Evolutionary conservation across 306 rosid species (phyloP).

Genomic region (Glycine tomentella): DNA sequence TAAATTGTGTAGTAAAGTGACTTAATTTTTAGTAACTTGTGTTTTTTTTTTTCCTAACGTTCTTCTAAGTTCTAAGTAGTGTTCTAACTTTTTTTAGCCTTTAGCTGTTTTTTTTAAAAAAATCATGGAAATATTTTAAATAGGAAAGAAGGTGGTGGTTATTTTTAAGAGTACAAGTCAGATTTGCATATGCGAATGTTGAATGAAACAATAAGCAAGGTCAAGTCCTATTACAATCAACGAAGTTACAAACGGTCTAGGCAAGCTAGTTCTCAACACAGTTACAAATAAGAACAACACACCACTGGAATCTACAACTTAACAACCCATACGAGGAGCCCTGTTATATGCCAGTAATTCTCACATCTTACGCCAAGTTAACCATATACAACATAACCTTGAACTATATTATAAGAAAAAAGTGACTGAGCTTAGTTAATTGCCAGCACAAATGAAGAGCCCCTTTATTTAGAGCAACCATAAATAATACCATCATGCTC

Average conservation of each 20-base stretch:
- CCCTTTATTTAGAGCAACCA: slow-evolving; percentile 1
- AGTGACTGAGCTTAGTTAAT: not conserved
- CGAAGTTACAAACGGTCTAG: not conserved
- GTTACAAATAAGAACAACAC: not conserved
- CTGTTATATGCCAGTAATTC: not conserved
- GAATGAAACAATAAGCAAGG: slow-evolving; percentile 4
- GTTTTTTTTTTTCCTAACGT: too few relatives aligned
- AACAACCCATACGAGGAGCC: not conserved
- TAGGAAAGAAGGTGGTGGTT: too few relatives aligned
- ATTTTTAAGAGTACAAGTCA: not conserved
- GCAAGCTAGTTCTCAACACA: not conserved
- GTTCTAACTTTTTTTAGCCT: too few relatives aligned
- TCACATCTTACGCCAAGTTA: not conserved
- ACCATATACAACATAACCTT: not conserved
- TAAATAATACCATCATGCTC: not conserved
- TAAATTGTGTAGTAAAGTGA: too few relatives aligned
- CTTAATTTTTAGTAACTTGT: too few relatives aligned
- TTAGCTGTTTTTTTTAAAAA: too few relatives aligned
- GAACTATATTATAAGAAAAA: not conserved
- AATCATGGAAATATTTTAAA: too few relatives aligned
- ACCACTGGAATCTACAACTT: not conserved
- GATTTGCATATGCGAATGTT: not conserved
- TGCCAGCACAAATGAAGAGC: not conserved
- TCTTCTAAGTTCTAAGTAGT: too few relatives aligned
- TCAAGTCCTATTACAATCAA: not conserved